phyloP scores from a whole-genome alignment of 2,329 filamentous ascomycete species.

The Trichoderma sp. region DNA sequence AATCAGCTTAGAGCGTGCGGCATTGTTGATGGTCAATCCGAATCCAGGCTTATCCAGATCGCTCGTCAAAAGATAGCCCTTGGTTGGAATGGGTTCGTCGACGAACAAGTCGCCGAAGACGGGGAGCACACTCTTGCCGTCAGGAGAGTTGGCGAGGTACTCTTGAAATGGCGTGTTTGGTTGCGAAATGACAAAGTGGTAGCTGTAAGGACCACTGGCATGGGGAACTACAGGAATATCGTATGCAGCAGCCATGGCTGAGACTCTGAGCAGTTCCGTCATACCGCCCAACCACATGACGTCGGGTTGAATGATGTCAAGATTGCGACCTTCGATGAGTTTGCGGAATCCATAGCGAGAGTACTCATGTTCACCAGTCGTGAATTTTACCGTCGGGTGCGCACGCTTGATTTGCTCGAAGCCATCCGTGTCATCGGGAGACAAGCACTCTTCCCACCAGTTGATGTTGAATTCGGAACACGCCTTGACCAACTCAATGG shows the following conservation, averaged over 20 bases:
- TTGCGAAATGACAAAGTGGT: constrained; percentile 94
- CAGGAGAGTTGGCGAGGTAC: constrained; percentile 89
- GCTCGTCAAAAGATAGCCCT: constrained; percentile 75
- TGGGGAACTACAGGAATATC: constrained; percentile 96
- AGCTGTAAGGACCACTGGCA: constrained; percentile 90
- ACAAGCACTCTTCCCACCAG: constrained; percentile 96
- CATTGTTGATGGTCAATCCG: constrained; percentile 82
- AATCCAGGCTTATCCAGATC: constrained; percentile 89
- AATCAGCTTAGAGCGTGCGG: constrained; percentile 69
- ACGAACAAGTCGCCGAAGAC: constrained; percentile 78
- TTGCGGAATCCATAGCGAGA: constrained; percentile 94
- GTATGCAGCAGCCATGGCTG: constrained; percentile 87
- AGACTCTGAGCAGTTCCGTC: constrained; percentile 87
- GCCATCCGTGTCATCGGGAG: constrained; percentile 88
- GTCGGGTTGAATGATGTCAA: constrained; percentile 93
- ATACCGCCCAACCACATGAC: constrained; percentile 97
- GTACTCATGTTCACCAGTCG: constrained; percentile 94
- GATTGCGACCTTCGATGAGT: constrained; percentile 84
- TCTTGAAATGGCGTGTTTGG: constrained; percentile 94
- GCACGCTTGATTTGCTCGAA: constrained; percentile 88
- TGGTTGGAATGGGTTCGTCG: constrained; percentile 84
- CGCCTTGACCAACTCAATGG: constrained; percentile 84
- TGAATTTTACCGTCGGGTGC: constrained; percentile 89
- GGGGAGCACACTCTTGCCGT: constrained; percentile 84
- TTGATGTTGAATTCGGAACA: constrained; percentile 85